Base-by-base conservation (phyloP, 306 rosid genomes). In the Cajanus cajan region DNA sequence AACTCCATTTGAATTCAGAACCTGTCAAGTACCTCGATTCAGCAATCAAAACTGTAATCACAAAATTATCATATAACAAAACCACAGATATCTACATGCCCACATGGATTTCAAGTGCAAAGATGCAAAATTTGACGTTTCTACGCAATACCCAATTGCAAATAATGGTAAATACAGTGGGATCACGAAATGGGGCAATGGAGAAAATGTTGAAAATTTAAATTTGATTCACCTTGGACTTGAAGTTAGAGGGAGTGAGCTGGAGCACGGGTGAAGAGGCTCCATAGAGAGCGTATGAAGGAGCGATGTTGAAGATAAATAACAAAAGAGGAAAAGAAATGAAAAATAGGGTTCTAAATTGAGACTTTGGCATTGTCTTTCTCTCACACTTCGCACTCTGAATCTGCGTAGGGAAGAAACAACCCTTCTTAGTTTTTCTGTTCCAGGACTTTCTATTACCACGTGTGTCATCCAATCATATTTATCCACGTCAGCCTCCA, bases 251-350 rank as follows among this genome's bases (percentile, higher is more conserved):
- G 8, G 98, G 87, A 82, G 89, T 90, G 33, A 96, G 94, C 89
- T 93, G 98, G 87, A 96, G 70, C 65, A 96, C 99, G 4, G 99
- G 98, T 34, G 99, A 85, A 1, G 99, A 96, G 0, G 98, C 55
- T 33, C 96, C 99, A 68, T 96, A 96, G 33, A 96, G 93, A 2
- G 99, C 98, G 41, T 83, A 55, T 58, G 94, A 89, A 74, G 75
- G 75, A 34, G 67, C 39, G 63, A 88, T 81, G 48, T 52, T 45
- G 84, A 47, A 73, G 62, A 80, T 11, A 43, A 81, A 15, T 25
- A 87, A 45, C 14, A 82, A 82, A 22, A 85, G 24, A 4, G 87
- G 31, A 5, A 84, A 14, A 47, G 77, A 48, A 78, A 55, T 33
- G 15, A 86, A 22, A 69, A 73, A 78, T 82, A 40, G 68, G 66